These are phyloP conservation scores for Neurospora hispaniola DNA, from an alignment of 495 filamentous ascomycete genomes.

Conservation along the genomic window DNA sequence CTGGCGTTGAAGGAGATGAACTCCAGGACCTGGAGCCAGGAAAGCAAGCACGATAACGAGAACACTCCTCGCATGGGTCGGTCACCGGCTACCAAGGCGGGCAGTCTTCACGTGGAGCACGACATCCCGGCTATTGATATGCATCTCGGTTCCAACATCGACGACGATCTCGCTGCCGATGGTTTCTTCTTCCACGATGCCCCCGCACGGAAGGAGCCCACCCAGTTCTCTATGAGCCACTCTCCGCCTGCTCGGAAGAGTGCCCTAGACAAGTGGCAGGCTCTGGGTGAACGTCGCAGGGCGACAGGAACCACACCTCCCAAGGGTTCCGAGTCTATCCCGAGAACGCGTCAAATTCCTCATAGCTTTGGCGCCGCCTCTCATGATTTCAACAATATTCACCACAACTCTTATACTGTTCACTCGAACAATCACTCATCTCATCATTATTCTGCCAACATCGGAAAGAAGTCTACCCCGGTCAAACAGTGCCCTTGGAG, in stretches of 20 bases:
- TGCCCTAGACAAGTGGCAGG: constrained; percentile 76
- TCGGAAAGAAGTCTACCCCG: constrained; percentile 18
- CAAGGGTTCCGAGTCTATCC: constrained; percentile 34
- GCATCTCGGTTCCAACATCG: constrained; percentile 34
- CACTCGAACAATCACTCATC: constrained; percentile 16
- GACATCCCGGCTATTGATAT: constrained; percentile 30
- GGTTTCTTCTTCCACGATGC: constrained; percentile 61
- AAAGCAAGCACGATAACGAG: constrained; percentile 45
- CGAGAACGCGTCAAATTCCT: constrained; percentile 26
- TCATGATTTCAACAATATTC: constrained; percentile 17
- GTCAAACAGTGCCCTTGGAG: constrained; percentile 35
- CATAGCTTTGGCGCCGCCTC: constrained; percentile 21
- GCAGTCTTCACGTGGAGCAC: constrained; percentile 26
- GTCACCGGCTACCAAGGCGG: constrained; percentile 41
- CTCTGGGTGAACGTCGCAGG: constrained; percentile 68
- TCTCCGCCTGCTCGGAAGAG: constrained; percentile 39
- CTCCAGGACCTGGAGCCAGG: constrained; percentile 71
- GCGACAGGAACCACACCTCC: constrained; percentile 41
- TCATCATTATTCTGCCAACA: constrained; percentile 11
- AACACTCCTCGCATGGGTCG: constrained; percentile 39
- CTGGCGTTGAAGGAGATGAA: constrained; percentile 60
- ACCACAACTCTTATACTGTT: constrained; percentile 15
- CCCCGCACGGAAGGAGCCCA: constrained; percentile 30
- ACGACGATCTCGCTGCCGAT: constrained; percentile 49
- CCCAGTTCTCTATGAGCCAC: constrained; percentile 34